These are phyloP conservation scores for Neofusicoccum sp. DNA, from an alignment of 2,329 filamentous ascomycete genomes.

Conservation along the genomic window DNA sequence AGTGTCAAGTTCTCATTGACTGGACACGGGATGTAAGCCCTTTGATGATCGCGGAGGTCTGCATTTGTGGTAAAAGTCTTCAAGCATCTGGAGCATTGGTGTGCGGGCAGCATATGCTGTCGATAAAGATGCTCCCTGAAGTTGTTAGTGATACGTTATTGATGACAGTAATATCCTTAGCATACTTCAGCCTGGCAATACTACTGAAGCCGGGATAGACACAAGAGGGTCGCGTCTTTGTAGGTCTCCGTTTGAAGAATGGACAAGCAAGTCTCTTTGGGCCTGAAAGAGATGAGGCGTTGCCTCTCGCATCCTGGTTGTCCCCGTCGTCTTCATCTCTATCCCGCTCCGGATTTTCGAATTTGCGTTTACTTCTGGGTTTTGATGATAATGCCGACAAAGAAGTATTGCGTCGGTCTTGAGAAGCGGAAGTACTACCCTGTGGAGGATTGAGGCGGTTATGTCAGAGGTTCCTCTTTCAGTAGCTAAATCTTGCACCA, in stretches of 20 bases:
- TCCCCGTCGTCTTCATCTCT: background rate
- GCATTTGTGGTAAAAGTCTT: background rate
- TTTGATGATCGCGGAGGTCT: background rate
- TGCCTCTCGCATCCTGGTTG: background rate
- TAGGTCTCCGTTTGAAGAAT: constrained; percentile 2
- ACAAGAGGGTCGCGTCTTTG: background rate
- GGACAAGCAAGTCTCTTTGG: background rate
- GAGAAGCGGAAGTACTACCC: no score
- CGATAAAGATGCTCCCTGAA: background rate
- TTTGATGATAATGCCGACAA: no score
- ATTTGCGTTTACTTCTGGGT: background rate
- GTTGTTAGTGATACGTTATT: background rate
- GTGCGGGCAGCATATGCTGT: background rate
- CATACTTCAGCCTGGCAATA: constrained; percentile 2
- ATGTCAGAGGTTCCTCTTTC: no score
- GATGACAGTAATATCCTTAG: background rate
- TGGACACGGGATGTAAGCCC: background rate
- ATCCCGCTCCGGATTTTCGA: background rate
- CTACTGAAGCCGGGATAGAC: background rate
- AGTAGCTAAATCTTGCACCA: no score
- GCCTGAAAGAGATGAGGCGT: background rate
- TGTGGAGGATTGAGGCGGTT: no score
- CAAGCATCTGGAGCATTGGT: background rate
- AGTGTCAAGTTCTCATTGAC: background rate
- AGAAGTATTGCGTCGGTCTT: no score